These are phyloP conservation scores for Neurospora sp. DNA, from an alignment of 2,329 filamentous ascomycete genomes.

Conservation along the genomic window DNA sequence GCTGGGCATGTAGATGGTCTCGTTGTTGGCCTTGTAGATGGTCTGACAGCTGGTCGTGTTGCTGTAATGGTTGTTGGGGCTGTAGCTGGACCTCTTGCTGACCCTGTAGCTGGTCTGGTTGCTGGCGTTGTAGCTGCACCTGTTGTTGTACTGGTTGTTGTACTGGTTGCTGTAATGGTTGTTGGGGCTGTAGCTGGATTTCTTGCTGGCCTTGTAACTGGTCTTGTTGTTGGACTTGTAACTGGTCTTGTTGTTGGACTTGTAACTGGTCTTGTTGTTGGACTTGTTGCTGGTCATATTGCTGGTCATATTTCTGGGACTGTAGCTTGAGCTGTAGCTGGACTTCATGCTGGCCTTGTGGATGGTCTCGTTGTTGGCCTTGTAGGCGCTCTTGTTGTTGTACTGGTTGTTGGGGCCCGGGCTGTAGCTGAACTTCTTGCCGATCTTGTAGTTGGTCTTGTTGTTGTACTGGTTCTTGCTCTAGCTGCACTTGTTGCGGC, in stretches of 20 bases:
- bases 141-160: too few relatives aligned
- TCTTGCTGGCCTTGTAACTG: background rate
- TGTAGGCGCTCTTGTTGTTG: background rate
- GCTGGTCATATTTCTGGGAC: background rate
- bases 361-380: background rate
- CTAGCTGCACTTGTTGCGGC: background rate
- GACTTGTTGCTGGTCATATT: background rate
- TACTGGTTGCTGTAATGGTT: too few relatives aligned
- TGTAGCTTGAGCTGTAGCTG: background rate
- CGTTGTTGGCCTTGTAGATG: background rate
- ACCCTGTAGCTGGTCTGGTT: background rate
- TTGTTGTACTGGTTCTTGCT: background rate
- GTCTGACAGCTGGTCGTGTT: background rate
- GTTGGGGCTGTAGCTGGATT: too few relatives aligned
- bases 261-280: background rate
- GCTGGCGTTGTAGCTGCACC: too few relatives aligned
- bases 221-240: background rate
- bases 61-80: background rate
- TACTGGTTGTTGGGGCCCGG: background rate
- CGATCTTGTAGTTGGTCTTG: background rate
- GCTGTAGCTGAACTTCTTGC: background rate
- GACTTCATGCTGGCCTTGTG: background rate
- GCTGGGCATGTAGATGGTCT: background rate
- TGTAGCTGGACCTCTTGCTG: background rate
- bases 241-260: background rate